Evolutionary conservation across 2,329 filamentous ascomycete species (phyloP), one percentile per base, ranked within the genome.

Genomic region (Teratosphaeria zuluensis): DNA sequence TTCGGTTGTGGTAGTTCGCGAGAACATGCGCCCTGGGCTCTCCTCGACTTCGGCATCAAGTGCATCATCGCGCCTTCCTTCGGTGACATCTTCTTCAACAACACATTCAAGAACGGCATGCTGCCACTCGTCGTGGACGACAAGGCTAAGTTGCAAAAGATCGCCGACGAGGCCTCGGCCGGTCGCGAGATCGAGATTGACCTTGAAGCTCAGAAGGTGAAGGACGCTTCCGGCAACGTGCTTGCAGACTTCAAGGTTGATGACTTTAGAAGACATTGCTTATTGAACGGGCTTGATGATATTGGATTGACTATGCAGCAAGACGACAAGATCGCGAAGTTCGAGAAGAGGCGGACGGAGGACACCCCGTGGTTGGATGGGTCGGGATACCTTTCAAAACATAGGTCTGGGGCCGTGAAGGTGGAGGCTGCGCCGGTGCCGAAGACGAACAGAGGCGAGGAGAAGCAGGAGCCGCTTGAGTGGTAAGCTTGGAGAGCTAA

Each of bases 41-140:
- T 97, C 28, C 85, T 95, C 59, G 94, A 97, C 76, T 97, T 97
- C 68, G 94, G 94, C 66, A 96, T 99, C 78, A 90, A 88, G 72
- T 92, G 88, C 73, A 82, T 97, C 69, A 95, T 97, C 66, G 94
- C 92, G 0, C 90, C 90, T 1, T 92, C 88, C 1, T 89, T 84
- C 66, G 89, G 88, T 59, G 90, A 95, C 71, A 99, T 99, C 75
- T 96, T 96, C 84, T 95, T 92, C 84, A 96, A 96, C 84, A 99
- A 99, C 81, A 94, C 89, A n/a, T 97, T 96, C 84, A 97, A 99
- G 83, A 99, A 99, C 79, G 92, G 92, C 78, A 97, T 97, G 94
- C 80, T 97, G 63, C 92, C 92, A 54, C 84, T 97, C 61, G 77
- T 81, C 60, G 88, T 97, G 70, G 77, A 81, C 33, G 84, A 92